These are phyloP conservation scores for Amanita subjunquillea DNA, from an alignment of 768 basidiomycete species.

Conservation along the genomic window DNA sequence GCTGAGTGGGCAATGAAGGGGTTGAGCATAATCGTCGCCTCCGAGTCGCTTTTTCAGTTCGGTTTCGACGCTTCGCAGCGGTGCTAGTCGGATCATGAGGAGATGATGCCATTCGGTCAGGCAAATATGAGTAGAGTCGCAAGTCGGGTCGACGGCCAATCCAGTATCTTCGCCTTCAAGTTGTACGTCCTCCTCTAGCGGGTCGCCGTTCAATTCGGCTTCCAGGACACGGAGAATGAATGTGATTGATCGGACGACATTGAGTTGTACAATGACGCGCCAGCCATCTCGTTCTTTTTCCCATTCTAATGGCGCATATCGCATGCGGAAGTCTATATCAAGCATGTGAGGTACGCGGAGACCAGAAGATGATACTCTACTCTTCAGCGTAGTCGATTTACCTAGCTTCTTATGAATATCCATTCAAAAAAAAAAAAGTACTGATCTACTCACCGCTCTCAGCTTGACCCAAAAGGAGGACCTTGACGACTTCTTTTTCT, in stretches of 20 bases:
- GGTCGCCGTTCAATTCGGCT: constrained; percentile 36
- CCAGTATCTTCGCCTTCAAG: neutral
- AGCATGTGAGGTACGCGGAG: neutral
- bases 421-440: neutral
- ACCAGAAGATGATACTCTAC: constrained; percentile 21
- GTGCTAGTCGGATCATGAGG: constrained; percentile 50
- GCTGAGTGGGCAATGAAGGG: constrained; percentile 19
- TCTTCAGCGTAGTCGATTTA: constrained; percentile 63
- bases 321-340: constrained; percentile 58
- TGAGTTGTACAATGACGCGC: constrained; percentile 71
- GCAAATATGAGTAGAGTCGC: constrained; percentile 20
- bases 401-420: constrained; percentile 24
- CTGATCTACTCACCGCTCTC: constrained; percentile 43
- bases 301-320: constrained; percentile 54
- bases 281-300: constrained; percentile 60
- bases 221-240: constrained; percentile 54
- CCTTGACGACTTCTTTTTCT: constrained; percentile 38
- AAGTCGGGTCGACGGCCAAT: constrained; percentile 20
- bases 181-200: neutral
- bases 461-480: constrained; percentile 53
- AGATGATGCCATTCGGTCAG: constrained; percentile 43
- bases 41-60: constrained; percentile 57
- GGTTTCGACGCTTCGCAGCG: constrained; percentile 48
- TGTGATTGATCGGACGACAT: constrained; percentile 64
- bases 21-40: constrained; percentile 27